phyloP scores from a whole-genome alignment of 495 filamentous ascomycete species.

The Penicillium paxilli region DNA sequence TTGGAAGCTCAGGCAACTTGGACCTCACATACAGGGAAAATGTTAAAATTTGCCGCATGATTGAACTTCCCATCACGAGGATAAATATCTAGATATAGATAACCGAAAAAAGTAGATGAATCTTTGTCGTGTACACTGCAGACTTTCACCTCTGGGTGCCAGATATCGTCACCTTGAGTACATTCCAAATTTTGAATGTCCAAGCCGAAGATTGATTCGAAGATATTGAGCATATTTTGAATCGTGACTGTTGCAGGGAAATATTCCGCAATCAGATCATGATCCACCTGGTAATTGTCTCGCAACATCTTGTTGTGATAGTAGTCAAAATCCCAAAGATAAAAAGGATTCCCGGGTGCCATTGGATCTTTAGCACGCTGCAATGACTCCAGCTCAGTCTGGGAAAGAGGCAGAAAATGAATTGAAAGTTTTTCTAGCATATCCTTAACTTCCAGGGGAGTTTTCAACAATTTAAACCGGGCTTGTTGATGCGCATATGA shows the following conservation, averaged over 20 bases:
- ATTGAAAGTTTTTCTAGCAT: not conserved
- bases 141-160: constrained; percentile 2
- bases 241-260: constrained; percentile 4
- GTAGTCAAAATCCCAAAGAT: constrained; percentile 12
- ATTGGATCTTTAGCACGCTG: not conserved
- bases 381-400: not conserved
- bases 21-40: constrained; percentile 3
- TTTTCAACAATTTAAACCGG: not conserved
- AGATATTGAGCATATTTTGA: constrained; percentile 2
- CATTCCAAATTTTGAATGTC: not conserved
- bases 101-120: constrained; percentile 1
- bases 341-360: not conserved
- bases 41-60: constrained; percentile 11
- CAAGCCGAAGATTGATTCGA: not conserved
- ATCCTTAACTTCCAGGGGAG: not conserved
- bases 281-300: constrained; percentile 6
- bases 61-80: constrained; percentile 8
- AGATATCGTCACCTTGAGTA: not conserved
- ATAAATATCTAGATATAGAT: constrained; percentile 5
- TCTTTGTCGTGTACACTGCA: not conserved
- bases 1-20: not conserved
- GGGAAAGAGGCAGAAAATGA: not conserved
- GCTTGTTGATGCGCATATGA: constrained; percentile 9
- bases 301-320: constrained; percentile 6
- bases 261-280: constrained; percentile 7